These are phyloP conservation scores for Agroathelia rolfsii DNA, from an alignment of 1,284 basidiomycete genomes.

Conservation along the genomic window DNA sequence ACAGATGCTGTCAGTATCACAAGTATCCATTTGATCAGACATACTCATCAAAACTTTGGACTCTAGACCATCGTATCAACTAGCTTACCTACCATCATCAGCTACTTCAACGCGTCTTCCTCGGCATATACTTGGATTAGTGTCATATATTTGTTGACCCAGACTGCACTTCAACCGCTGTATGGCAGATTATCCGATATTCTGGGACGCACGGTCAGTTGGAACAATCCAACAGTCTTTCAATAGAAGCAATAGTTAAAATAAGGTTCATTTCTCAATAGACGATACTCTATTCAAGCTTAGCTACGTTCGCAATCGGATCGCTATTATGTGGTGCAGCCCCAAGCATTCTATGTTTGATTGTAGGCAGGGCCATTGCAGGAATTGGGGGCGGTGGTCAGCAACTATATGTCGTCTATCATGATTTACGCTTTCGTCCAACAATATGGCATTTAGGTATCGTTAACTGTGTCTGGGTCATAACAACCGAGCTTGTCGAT, in stretches of 20 bases:
- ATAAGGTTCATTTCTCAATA: constrained; percentile 21
- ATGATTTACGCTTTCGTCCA: too few relatives aligned
- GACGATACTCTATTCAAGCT: constrained; percentile 59
- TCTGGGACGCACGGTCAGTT: constrained; percentile 63
- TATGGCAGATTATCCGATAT: constrained; percentile 73
- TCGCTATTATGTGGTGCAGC: constrained; percentile 65
- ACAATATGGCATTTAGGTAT: too few relatives aligned
- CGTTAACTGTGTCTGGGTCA: constrained; percentile 72
- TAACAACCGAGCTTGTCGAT: constrained; percentile 71
- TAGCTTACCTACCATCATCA: constrained; percentile 65
- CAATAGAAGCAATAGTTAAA: not conserved
- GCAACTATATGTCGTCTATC: too few relatives aligned
- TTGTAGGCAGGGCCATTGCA: constrained; percentile 46
- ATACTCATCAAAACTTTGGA: constrained; percentile 11
- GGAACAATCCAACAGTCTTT: constrained; percentile 9
- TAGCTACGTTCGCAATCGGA: constrained; percentile 58
- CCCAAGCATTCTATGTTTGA: constrained; percentile 50
- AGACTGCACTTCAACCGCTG: constrained; percentile 72
- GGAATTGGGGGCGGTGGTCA: constrained; percentile 72
- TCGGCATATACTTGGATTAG: constrained; percentile 77
- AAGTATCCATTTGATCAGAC: constrained; percentile 8
- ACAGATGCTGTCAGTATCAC: constrained; percentile 59
- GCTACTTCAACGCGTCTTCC: constrained; percentile 51
- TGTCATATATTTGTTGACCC: constrained; percentile 72
- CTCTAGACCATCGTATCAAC: constrained; percentile 72